Conservation (phyloP, 2,329 filamentous ascomycete genomes). For the Colletotrichum echinochloae region DNA sequence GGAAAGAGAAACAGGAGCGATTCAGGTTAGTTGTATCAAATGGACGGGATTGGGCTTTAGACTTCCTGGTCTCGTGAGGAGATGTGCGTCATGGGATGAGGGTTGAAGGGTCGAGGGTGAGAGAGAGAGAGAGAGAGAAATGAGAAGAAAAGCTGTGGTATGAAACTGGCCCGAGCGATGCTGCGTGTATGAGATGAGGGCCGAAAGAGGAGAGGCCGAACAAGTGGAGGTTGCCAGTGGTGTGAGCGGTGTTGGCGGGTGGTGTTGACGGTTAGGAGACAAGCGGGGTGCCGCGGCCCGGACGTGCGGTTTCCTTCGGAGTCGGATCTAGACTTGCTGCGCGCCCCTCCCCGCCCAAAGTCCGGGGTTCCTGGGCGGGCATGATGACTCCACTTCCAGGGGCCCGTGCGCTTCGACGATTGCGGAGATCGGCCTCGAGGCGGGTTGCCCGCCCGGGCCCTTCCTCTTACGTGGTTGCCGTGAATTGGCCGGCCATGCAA, state of each 20-base stretch:
- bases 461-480: neutral
- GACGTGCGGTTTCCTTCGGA: neutral
- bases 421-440: neutral
- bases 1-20: conserved; percentile 15
- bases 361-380: conserved; percentile 10
- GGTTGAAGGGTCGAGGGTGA: neutral
- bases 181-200: neutral
- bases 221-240: too few species aligned
- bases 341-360: neutral
- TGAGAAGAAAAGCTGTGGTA: conserved; percentile 9
- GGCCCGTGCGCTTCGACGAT: conserved; percentile 1
- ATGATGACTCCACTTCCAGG: neutral
- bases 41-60: conserved; percentile 25
- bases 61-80: conserved; percentile 29
- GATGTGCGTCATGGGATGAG: conserved; percentile 17
- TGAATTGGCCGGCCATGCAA: conserved; percentile 1
- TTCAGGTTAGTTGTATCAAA: conserved; percentile 27
- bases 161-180: conserved; percentile 13
- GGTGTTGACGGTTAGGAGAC: neutral
- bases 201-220: neutral
- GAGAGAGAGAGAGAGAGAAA: neutral
- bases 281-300: neutral
- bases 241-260: neutral
- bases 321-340: neutral
- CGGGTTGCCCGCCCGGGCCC: neutral